phyloP scores from a whole-genome alignment of 176 grass and related monocot species.

The Aechmea fasciata region DNA sequence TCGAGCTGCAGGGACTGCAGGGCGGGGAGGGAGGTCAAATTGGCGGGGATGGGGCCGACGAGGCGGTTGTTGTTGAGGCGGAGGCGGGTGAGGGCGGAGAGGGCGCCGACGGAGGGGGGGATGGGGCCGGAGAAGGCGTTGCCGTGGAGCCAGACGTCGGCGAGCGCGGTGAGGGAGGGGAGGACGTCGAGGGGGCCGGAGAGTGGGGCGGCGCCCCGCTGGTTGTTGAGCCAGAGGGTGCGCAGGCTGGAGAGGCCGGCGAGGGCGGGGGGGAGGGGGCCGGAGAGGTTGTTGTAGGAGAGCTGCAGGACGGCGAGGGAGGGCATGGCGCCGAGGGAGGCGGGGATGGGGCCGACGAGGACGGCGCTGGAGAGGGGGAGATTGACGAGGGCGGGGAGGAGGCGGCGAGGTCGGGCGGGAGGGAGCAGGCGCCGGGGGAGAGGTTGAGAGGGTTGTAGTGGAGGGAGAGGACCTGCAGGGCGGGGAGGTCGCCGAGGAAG shows the following conservation, averaged over 20 bases:
- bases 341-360: conserved; percentile 44
- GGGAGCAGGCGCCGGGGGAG: conserved; percentile 33
- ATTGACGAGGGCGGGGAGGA: conserved; percentile 32
- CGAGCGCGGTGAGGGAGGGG: conserved; percentile 34
- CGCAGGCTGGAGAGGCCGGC: conserved; percentile 26
- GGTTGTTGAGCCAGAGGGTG: conserved; percentile 88
- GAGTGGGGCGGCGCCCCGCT: conserved; percentile 42
- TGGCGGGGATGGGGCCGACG: conserved; percentile 44
- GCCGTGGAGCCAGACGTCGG: conserved; percentile 69
- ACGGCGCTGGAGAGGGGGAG: conserved; percentile 34
- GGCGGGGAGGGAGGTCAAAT: conserved; percentile 24
- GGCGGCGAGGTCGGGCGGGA: conserved; percentile 24
- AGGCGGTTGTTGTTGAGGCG: conserved; percentile 66
- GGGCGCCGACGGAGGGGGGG: conserved; percentile 39
- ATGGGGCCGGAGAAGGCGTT: conserved; percentile 67
- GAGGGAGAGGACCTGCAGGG: conserved; percentile 38
- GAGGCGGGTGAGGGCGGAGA: conserved; percentile 28
- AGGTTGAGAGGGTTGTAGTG: conserved; percentile 47
- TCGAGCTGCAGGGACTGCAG: conserved; percentile 50
- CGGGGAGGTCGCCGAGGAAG: conserved; percentile 49
- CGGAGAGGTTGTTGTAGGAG: conserved; percentile 61
- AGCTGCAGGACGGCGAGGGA: conserved; percentile 41
- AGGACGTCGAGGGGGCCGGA: conserved; percentile 51
- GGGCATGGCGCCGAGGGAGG: conserved; percentile 32
- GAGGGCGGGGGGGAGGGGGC: conserved; percentile 37